Evolutionary conservation across 2,329 filamentous ascomycete genomes (phyloP).

Genomic region (Exophiala aquamarina): DNA sequence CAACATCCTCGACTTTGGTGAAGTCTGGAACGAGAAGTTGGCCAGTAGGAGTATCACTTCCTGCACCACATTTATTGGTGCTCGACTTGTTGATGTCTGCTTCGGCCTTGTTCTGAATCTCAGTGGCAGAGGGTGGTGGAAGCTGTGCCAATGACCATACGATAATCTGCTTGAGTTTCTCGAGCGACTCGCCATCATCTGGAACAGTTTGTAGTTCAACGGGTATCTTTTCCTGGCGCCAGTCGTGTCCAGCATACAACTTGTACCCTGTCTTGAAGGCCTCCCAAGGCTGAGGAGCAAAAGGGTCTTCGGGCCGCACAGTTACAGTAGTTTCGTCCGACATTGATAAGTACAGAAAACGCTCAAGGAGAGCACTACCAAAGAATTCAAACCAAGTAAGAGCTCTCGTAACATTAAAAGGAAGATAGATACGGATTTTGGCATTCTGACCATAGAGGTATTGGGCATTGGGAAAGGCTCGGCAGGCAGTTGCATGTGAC

Average conservation of each 20-base stretch:
- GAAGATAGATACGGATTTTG: neutral
- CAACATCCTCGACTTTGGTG: neutral
- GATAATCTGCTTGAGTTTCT: constrained; percentile 22
- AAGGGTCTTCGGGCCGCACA: too few species aligned
- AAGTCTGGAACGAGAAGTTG: neutral
- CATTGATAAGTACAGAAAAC: constrained; percentile 8
- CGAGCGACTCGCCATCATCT: constrained; percentile 11
- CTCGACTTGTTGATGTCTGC: neutral
- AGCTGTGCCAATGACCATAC: constrained; percentile 17
- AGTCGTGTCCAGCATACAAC: constrained; percentile 6
- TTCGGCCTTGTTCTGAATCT: neutral
- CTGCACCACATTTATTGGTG: neutral
- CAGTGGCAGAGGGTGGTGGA: neutral
- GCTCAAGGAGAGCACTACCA: neutral
- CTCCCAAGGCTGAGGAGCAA: too few species aligned
- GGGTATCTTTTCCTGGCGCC: constrained; percentile 15
- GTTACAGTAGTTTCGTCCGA: neutral
- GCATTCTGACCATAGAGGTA: too few species aligned
- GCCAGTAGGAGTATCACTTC: neutral
- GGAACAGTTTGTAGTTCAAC: constrained; percentile 14
- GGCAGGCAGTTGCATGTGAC: too few species aligned
- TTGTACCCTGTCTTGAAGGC: neutral
- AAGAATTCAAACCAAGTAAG: constrained; percentile 5
- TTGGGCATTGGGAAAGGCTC: neutral
- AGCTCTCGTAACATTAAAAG: constrained; percentile 7